Percentiles rank a stretch among this genome's conserved stretches.
These are phyloP conservation scores for Sedum album DNA, from an alignment of 164 flowering plant species.

Conservation along the genomic window DNA sequence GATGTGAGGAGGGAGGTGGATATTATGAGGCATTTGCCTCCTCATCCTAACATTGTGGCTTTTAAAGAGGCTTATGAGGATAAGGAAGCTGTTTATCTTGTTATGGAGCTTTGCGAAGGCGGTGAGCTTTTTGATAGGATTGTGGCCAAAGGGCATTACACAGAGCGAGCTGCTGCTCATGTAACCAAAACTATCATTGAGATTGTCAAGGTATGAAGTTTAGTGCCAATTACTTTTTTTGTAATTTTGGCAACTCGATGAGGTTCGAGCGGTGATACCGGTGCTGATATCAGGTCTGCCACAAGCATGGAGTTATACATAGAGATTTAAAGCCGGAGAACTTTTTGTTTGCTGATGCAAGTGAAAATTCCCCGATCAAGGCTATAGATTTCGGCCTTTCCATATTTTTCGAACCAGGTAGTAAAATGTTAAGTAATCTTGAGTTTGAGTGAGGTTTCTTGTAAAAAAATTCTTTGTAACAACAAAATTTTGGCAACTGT, in stretches of 20 bases:
- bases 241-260: no score
- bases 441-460: no score
- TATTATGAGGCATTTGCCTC: constrained; percentile 67
- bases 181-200: no score
- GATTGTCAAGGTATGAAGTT: constrained; percentile 37
- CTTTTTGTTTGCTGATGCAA: constrained; percentile 39
- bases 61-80: constrained; percentile 68
- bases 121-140: constrained; percentile 83
- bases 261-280: background rate
- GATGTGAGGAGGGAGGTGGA: constrained; percentile 80
- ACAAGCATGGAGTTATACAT: constrained; percentile 57
- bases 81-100: constrained; percentile 44
- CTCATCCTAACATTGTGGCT: constrained; percentile 51
- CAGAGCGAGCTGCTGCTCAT: constrained; percentile 61
- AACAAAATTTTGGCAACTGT: background rate
- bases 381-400: constrained; percentile 77
- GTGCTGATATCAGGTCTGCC: constrained; percentile 38
- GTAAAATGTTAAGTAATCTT: background rate
- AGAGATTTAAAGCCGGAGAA: no score
- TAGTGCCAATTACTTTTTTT: background rate
- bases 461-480: no score
- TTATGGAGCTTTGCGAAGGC: no score
- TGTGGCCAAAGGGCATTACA: constrained; percentile 63
- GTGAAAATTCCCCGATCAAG: constrained; percentile 35
- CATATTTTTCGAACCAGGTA: constrained; percentile 54